These are phyloP conservation scores for Aspergillus melleus DNA, from an alignment of 2,329 filamentous ascomycete genomes.

Conservation along the genomic window DNA sequence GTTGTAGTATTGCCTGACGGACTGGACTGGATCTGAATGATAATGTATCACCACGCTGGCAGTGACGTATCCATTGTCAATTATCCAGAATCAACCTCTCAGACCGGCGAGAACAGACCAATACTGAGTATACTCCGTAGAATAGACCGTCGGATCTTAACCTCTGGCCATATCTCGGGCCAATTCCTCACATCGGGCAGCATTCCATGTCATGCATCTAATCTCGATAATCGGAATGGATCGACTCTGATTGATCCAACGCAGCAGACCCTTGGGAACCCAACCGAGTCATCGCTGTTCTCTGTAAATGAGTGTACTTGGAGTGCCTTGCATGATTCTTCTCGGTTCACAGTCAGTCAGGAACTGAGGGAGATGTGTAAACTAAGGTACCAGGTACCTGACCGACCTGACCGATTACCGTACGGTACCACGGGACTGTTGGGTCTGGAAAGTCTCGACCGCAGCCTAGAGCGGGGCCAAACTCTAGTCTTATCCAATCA, in stretches of 20 bases:
- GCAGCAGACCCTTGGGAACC: background rate
- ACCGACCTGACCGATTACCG: no score
- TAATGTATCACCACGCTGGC: background rate
- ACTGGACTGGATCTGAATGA: background rate
- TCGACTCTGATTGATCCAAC: background rate
- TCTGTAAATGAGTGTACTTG: no score
- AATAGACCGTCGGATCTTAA: background rate
- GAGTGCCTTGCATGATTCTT: background rate
- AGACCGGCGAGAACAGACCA: no score
- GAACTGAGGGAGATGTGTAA: no score
- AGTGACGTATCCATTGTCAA: background rate
- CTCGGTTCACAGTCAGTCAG: no score
- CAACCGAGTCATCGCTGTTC: no score
- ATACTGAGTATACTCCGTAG: no score
- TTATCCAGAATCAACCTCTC: background rate
- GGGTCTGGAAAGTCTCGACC: constrained; percentile 13
- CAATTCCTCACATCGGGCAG: background rate
- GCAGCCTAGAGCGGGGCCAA: constrained; percentile 3
- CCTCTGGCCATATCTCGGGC: background rate
- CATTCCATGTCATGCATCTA: constrained; percentile 10
- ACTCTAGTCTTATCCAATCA: constrained; percentile 7
- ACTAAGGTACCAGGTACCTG: no score
- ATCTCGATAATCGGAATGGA: constrained; percentile 7
- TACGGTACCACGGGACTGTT: constrained; percentile 9
- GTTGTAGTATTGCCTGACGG: background rate